Evolutionary conservation across 352 stramenopile genomes (phyloP).

Genomic region (Pythium rishiriense): DNA sequence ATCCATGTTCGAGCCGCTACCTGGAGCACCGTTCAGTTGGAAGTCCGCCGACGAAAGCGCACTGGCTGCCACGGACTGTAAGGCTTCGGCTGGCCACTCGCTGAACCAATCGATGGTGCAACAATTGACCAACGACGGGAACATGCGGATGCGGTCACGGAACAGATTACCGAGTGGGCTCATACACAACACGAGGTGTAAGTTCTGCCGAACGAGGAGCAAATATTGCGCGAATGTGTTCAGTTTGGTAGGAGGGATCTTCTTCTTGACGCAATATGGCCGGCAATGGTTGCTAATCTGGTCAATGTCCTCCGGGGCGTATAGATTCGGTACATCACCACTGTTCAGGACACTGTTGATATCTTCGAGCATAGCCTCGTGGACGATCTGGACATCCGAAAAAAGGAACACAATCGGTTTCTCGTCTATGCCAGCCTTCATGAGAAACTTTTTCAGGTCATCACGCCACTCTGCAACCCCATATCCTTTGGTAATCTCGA

Average conservation of each 20-base stretch:
- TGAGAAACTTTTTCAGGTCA: slow-evolving; percentile 91
- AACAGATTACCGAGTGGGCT: slow-evolving; percentile 90
- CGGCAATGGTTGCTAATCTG: slow-evolving; percentile 90
- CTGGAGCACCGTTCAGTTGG: slow-evolving; percentile 39
- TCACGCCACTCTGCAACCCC: slow-evolving; percentile 92
- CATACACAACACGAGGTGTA: slow-evolving; percentile 94
- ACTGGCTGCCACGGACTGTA: slow-evolving; percentile 79
- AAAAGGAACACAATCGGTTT: slow-evolving; percentile 94
- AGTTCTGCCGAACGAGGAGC: slow-evolving; percentile 89
- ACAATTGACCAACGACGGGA: slow-evolving; percentile 88
- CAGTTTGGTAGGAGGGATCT: slow-evolving; percentile 90
- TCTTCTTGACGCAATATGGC: slow-evolving; percentile 90
- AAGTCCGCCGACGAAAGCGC: slow-evolving; percentile 65
- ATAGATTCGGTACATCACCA: slow-evolving; percentile 94
- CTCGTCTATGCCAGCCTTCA: slow-evolving; percentile 92
- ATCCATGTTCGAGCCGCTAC: slow-evolving; percentile 39
- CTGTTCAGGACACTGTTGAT: slow-evolving; percentile 96
- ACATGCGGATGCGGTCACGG: slow-evolving; percentile 91
- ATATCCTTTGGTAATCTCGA: slow-evolving; percentile 95
- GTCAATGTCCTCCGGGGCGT: slow-evolving; percentile 91
- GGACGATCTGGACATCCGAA: slow-evolving; percentile 93
- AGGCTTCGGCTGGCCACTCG: slow-evolving; percentile 81
- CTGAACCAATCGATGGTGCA: slow-evolving; percentile 91
- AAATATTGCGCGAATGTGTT: slow-evolving; percentile 96
- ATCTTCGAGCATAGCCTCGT: slow-evolving; percentile 95